Evolutionary conservation across 768 basidiomycete species (phyloP).

Genomic region (Xerocomellus amylosporus): DNA sequence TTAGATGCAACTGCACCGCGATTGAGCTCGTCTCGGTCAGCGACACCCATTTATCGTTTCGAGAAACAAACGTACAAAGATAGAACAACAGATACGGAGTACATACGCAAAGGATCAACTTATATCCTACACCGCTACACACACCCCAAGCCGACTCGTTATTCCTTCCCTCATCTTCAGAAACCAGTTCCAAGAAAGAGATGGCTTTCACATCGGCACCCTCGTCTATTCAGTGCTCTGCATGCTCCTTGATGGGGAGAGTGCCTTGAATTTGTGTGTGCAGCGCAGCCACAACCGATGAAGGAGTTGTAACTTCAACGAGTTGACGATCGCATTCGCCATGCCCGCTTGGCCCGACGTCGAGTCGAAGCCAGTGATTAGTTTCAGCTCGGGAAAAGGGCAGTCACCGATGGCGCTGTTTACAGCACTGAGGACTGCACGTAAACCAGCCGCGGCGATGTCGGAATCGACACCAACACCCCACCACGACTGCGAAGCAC

Average conservation of each 20-base stretch:
- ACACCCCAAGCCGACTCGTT: conserved; percentile 81
- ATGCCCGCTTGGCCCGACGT: conserved; percentile 71
- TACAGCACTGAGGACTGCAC: conserved; percentile 85
- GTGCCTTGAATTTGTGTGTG: conserved; percentile 64
- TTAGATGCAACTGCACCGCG: no score
- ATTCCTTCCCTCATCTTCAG: conserved; percentile 51
- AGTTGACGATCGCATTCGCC: conserved; percentile 68
- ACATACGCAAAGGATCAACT: no score
- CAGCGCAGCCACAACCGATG: conserved; percentile 77
- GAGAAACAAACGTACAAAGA: no score
- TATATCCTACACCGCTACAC: no score
- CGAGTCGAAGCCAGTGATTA: conserved; percentile 70
- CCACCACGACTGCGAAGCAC: conserved; percentile 83
- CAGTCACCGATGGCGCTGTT: conserved; percentile 76
- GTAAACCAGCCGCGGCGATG: conserved; percentile 86
- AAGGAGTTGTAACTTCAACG: conserved; percentile 73
- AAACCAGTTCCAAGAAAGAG: conserved; percentile 87
- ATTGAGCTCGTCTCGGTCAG: no score
- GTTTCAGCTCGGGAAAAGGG: conserved; percentile 69
- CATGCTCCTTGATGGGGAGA: conserved; percentile 84
- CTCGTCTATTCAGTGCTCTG: conserved; percentile 91
- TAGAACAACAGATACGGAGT: no score
- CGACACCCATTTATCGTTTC: no score
- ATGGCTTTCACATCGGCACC: conserved; percentile 90
- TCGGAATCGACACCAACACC: conserved; percentile 94